These are phyloP conservation scores for Didymella segeticola DNA, from an alignment of 2,329 filamentous ascomycete genomes.

Conservation along the genomic window DNA sequence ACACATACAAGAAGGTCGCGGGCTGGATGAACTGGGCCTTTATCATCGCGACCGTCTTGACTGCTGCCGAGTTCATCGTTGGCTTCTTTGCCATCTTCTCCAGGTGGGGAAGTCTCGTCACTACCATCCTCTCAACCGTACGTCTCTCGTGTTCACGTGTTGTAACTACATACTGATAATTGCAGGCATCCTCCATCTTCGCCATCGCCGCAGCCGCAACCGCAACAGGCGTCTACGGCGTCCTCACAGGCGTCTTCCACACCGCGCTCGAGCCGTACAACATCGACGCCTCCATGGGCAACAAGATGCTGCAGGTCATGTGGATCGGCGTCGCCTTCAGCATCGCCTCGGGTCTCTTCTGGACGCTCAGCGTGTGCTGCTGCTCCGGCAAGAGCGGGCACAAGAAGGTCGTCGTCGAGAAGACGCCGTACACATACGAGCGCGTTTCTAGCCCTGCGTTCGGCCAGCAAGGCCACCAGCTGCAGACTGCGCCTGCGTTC, in stretches of 20 bases:
- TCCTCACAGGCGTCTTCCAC: conserved; percentile 74
- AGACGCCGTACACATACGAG: conserved; percentile 68
- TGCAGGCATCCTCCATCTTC: conserved; percentile 61
- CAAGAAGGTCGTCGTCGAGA: conserved; percentile 60
- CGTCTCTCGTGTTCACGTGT: conserved; percentile 23
- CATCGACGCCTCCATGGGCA: conserved; percentile 71
- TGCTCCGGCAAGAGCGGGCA: conserved; percentile 70
- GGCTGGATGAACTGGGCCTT: conserved; percentile 87
- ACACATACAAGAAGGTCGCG: conserved; percentile 74
- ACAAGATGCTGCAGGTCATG: conserved; percentile 70
- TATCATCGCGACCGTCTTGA: conserved; percentile 73
- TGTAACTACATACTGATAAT: conserved; percentile 33
- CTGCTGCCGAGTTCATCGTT: conserved; percentile 74
- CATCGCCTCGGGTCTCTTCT: conserved; percentile 81
- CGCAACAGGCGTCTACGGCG: conserved; percentile 74
- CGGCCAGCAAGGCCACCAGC: conserved; percentile 41
- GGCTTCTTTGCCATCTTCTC: conserved; percentile 86
- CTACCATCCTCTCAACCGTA: conserved; percentile 75
- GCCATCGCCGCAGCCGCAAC: conserved; percentile 72
- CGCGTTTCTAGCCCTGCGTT: conserved; percentile 56
- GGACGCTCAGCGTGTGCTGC: conserved; percentile 91
- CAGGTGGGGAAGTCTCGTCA: conserved; percentile 80
- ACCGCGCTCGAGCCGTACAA: conserved; percentile 73
- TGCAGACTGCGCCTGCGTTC: conserved; percentile 22
- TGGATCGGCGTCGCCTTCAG: conserved; percentile 85